Percentiles rank a stretch among this genome's conserved stretches.
Conservation (phyloP, 441 rosid species). For the Mallotus japonicus region DNA sequence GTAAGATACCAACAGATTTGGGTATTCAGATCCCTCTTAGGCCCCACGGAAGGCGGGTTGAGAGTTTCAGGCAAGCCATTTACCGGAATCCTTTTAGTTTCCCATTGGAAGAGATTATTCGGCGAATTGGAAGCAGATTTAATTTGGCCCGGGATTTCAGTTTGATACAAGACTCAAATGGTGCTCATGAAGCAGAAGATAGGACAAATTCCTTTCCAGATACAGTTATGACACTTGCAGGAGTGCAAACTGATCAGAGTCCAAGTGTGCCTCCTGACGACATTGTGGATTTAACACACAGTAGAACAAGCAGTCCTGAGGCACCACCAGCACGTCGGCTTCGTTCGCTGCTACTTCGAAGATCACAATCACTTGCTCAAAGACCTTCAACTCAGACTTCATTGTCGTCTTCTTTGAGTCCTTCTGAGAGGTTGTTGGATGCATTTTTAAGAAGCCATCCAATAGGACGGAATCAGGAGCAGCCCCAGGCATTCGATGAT, state of each 20-base stretch:
- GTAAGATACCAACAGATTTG: constrained; percentile 51
- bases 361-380: constrained; percentile 52
- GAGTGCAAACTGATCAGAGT: constrained; percentile 62
- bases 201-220: constrained; percentile 45
- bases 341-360: constrained; percentile 48
- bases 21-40: constrained; percentile 70
- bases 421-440: constrained; percentile 57
- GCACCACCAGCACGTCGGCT: constrained; percentile 42
- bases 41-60: constrained; percentile 71
- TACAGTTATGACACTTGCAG: constrained; percentile 58
- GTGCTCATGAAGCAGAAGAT: constrained; percentile 46
- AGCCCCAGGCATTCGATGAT: constrained; percentile 73
- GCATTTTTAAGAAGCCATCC: constrained; percentile 46
- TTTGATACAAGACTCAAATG: constrained; percentile 48
- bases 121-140: constrained; percentile 69
- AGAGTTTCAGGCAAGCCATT: constrained; percentile 79
- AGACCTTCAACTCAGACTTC: constrained; percentile 42
- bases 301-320: constrained; percentile 43
- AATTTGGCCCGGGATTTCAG: constrained; percentile 55
- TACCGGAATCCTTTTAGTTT: constrained; percentile 55
- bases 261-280: constrained; percentile 44
- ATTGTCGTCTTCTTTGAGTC: constrained; percentile 39
- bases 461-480: constrained; percentile 64
- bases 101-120: constrained; percentile 85
- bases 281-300: constrained; percentile 44